A percentile compares a stretch with the other conserved stretches of the same genome.
Conservation (phyloP, 257 asterid genomes). For the Solanum phureja region DNA sequence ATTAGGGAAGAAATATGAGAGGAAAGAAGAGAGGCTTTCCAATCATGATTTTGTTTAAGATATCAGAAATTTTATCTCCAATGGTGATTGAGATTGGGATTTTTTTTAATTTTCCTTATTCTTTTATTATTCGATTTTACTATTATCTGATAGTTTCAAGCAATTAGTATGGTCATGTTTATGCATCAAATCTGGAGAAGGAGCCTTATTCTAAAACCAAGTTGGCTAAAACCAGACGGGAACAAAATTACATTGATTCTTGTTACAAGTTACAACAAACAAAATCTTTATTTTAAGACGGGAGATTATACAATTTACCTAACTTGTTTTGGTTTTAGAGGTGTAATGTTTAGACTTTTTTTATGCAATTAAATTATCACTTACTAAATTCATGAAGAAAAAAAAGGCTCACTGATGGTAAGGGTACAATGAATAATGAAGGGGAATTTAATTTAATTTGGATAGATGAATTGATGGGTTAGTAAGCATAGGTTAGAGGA, state of each 20-base stretch:
- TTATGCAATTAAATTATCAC: not conserved
- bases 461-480: no score
- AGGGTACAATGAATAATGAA: not conserved
- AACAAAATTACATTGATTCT: no score
- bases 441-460: not conserved
- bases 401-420: not conserved
- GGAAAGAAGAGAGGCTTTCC: conserved; percentile 31
- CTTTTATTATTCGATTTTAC: not conserved
- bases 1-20: conserved; percentile 37
- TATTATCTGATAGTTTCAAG: not conserved
- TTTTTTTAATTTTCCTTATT: not conserved
- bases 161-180: no score
- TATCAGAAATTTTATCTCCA: conserved; percentile 38
- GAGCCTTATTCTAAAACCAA: no score
- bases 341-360: not conserved
- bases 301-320: not conserved
- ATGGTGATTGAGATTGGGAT: conserved; percentile 4
- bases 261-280: not conserved
- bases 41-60: conserved; percentile 20
- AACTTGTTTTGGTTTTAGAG: not conserved
- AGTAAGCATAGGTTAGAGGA: no score
- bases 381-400: not conserved
- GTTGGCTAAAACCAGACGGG: no score
- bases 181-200: no score
- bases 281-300: not conserved